phyloP scores from a whole-genome alignment of 2,329 filamentous ascomycete genomes.

The Ascochyta lentis region DNA sequence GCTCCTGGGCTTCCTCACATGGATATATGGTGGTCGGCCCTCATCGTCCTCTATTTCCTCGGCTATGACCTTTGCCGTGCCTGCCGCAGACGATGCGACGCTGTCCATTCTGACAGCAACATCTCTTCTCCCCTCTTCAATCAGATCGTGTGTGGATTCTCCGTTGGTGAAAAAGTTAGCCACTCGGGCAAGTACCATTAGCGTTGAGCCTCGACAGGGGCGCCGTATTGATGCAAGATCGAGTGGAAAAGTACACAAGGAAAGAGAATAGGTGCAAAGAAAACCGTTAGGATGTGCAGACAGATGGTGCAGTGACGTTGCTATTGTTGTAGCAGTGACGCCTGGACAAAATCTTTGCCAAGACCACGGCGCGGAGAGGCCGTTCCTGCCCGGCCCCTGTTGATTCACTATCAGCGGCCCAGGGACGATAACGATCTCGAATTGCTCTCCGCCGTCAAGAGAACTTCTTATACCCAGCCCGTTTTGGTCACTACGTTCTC shows the following conservation, averaged over 20 bases:
- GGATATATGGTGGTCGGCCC: constrained; percentile 56
- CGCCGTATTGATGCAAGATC: constrained; percentile 13
- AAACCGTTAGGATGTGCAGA: constrained; percentile 7
- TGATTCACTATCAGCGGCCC: constrained; percentile 24
- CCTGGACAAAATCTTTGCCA: constrained; percentile 41
- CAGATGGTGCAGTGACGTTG: constrained; percentile 30
- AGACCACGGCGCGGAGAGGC: constrained; percentile 26
- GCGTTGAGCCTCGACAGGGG: constrained; percentile 34
- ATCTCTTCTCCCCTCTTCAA: constrained; percentile 47
- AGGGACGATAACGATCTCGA: constrained; percentile 17
- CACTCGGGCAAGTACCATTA: constrained; percentile 59
- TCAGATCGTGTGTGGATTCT: constrained; percentile 40
- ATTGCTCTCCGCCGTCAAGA: no score
- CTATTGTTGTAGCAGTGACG: constrained; percentile 23
- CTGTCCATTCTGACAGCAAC: constrained; percentile 31
- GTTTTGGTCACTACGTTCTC: not conserved
- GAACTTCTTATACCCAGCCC: not conserved
- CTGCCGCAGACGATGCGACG: constrained; percentile 28
- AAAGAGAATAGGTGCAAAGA: constrained; percentile 5
- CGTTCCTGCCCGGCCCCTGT: constrained; percentile 17
- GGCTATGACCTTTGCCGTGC: constrained; percentile 26
- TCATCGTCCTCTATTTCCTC: constrained; percentile 50
- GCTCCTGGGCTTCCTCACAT: constrained; percentile 46
- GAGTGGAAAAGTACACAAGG: not conserved
- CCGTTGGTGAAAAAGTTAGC: constrained; percentile 55